Evolutionary conservation across 257 asterid genomes (phyloP).

Genomic region (Buddleja alternifolia): DNA sequence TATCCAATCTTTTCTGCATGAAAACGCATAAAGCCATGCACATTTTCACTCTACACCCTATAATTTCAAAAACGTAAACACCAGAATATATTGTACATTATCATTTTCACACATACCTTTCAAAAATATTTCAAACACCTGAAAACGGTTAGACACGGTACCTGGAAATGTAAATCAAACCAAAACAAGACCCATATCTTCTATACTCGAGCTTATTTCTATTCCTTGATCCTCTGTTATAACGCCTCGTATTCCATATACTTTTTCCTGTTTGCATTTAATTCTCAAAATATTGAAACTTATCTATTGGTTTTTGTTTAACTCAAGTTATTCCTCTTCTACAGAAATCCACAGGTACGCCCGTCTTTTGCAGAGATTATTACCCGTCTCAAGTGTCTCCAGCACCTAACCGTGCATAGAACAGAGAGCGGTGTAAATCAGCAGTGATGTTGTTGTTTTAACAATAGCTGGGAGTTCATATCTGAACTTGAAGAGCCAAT

Average conservation of each 20-base stretch:
- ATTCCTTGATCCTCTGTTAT: not conserved
- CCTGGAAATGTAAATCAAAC: too few relatives aligned
- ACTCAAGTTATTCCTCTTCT: constrained; percentile 17
- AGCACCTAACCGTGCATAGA: constrained; percentile 55
- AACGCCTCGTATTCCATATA: too few relatives aligned
- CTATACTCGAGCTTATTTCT: not conserved
- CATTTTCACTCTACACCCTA: too few relatives aligned
- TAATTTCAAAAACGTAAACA: too few relatives aligned
- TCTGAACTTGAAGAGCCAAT: too few relatives aligned
- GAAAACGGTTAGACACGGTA: too few relatives aligned
- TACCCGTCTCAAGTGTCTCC: constrained; percentile 73
- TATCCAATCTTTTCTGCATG: too few relatives aligned
- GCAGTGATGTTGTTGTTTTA: constrained; percentile 45
- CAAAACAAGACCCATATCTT: too few relatives aligned
- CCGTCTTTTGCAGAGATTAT: constrained; percentile 91
- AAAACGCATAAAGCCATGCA: too few relatives aligned
- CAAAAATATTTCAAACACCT: too few relatives aligned
- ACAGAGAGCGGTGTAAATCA: constrained; percentile 39
- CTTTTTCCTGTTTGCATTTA: not conserved
- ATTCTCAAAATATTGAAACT: not conserved
- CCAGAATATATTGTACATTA: too few relatives aligned
- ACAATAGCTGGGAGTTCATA: constrained; percentile 31
- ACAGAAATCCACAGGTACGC: constrained; percentile 79
- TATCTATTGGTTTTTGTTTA: not conserved
- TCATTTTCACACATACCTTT: too few relatives aligned